phyloP scores from a whole-genome alignment of 805 yeast species.

The Zygosaccharomyces bisporus region DNA sequence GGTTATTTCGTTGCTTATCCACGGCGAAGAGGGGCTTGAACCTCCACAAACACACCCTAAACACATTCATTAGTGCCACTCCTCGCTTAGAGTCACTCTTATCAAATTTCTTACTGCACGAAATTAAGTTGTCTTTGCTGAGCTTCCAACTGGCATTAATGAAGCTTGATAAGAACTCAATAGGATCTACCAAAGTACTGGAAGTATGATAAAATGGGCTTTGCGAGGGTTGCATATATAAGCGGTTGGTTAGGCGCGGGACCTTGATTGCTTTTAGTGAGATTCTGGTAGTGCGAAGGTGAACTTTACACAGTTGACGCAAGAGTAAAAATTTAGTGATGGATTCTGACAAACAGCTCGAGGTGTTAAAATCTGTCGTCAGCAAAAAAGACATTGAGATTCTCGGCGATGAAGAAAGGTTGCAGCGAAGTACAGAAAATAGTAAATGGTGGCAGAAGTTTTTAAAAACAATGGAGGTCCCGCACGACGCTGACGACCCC shows the following conservation, averaged over 20 bases:
- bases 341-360: not conserved
- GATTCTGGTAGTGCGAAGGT: too few species aligned
- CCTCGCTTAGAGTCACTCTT: not conserved
- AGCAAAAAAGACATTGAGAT: not conserved
- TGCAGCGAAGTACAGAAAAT: not conserved
- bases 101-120: not conserved
- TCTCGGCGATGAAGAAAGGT: not conserved
- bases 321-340: not conserved
- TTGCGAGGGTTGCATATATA: too few species aligned
- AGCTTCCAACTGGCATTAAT: too few species aligned
- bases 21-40: too few species aligned
- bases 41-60: too few species aligned
- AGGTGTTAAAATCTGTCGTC: not conserved
- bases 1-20: not conserved
- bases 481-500: conserved; percentile 28
- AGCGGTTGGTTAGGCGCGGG: too few species aligned
- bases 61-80: too few species aligned
- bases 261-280: too few species aligned
- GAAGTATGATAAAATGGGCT: too few species aligned
- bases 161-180: too few species aligned
- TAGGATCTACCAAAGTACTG: too few species aligned
- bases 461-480: conserved; percentile 25
- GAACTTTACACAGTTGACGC: not conserved
- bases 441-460: conserved; percentile 1
- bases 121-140: too few species aligned